Conservation (phyloP, 2,329 filamentous ascomycete genomes). For the Cladosporium sp. region DNA sequence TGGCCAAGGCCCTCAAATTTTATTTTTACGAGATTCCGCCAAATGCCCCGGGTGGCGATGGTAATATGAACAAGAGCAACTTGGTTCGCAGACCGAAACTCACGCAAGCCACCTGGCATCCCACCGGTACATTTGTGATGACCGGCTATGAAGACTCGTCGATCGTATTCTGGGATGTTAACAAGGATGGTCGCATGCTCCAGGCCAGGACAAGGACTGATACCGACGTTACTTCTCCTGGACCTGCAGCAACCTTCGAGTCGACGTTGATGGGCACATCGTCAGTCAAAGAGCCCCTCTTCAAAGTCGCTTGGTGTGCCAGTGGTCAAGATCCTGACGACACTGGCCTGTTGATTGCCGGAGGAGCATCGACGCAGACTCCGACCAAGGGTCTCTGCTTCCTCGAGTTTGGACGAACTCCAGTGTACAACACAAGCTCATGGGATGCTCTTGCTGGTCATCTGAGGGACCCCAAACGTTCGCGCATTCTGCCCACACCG, state of each 20-base stretch:
- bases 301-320: constrained; percentile 85
- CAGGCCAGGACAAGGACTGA: constrained; percentile 79
- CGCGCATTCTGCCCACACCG: constrained; percentile 72
- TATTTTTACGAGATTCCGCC: constrained; percentile 80
- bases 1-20: constrained; percentile 74
- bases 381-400: constrained; percentile 79
- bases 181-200: constrained; percentile 78
- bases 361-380: constrained; percentile 69
- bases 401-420: constrained; percentile 83
- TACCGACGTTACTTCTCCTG: constrained; percentile 69
- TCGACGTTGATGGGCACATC: constrained; percentile 48
- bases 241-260: constrained; percentile 23
- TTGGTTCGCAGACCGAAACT: constrained; percentile 69
- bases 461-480: constrained; percentile 72
- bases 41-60: constrained; percentile 77
- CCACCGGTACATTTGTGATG: constrained; percentile 84
- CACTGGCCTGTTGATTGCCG: constrained; percentile 82
- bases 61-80: constrained; percentile 63
- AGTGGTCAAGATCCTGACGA: constrained; percentile 86
- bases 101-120: constrained; percentile 89
- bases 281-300: constrained; percentile 70
- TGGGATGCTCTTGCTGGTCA: constrained; percentile 82
- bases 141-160: constrained; percentile 89
- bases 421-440: constrained; percentile 85
- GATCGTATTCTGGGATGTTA: constrained; percentile 83